A percentile compares a stretch with the other conserved stretches of the same genome.
Conservation (phyloP, 2,329 filamentous ascomycete genomes). For the Penicillium griseofulvum region DNA sequence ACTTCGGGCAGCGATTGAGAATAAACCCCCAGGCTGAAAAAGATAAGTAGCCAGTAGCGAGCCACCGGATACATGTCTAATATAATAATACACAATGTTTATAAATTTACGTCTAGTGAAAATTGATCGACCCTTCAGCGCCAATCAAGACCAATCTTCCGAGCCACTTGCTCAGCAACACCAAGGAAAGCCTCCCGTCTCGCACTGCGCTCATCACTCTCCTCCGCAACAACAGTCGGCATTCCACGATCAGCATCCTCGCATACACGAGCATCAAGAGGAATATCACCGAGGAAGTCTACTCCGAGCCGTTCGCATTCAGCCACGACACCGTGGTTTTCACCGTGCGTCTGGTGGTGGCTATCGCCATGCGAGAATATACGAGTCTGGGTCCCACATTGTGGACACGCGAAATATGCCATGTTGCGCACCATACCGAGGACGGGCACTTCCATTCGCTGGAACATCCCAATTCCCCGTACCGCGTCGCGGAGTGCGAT, state of each 20-base stretch:
- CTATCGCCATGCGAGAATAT: constrained; percentile 62
- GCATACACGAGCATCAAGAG: constrained; percentile 80
- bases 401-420: constrained; percentile 77
- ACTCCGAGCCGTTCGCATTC: constrained; percentile 72
- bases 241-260: constrained; percentile 83
- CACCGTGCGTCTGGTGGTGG: constrained; percentile 31
- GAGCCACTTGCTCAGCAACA: constrained; percentile 60
- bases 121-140: constrained; percentile 10
- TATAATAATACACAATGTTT: background rate
- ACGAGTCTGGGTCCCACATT: constrained; percentile 69
- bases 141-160: constrained; percentile 45
- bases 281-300: constrained; percentile 82
- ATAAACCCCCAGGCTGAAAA: background rate
- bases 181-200: constrained; percentile 69
- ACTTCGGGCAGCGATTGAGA: background rate
- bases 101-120: background rate
- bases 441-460: constrained; percentile 72
- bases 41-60: background rate
- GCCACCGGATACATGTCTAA: background rate
- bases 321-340: constrained; percentile 60
- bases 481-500: constrained; percentile 88
- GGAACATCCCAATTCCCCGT: constrained; percentile 90
- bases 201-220: constrained; percentile 58
- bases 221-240: constrained; percentile 86
- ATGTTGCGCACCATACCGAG: constrained; percentile 92